Conservation (phyloP, 2,329 filamentous ascomycete species). For the Pezicula radicicola region DNA sequence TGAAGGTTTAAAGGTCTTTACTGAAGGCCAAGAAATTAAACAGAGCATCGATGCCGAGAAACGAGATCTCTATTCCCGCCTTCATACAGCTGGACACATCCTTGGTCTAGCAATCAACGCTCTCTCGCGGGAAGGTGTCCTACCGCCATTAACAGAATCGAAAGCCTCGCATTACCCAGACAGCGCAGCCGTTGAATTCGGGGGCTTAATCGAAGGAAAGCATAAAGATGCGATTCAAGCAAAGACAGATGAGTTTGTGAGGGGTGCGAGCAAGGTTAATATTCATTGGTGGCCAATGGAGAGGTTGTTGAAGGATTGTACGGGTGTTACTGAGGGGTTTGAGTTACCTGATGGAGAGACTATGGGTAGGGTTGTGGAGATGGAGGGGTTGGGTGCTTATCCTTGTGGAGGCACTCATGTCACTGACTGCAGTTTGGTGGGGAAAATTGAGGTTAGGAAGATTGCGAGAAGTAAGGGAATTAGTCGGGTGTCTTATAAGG, state of each 20-base stretch:
- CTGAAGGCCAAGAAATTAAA: slow-evolving; percentile 41
- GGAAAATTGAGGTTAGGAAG: slow-evolving; percentile 62
- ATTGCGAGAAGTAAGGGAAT: slow-evolving; percentile 62
- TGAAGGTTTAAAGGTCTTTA: neutral
- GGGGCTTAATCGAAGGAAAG: slow-evolving; percentile 61
- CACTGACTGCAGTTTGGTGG: slow-evolving; percentile 52
- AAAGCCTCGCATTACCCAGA: slow-evolving; percentile 73
- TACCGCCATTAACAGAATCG: slow-evolving; percentile 57
- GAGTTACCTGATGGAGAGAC: slow-evolving; percentile 41
- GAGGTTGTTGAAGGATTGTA: slow-evolving; percentile 52
- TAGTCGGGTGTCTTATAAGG: slow-evolving; percentile 47
- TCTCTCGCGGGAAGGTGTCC: slow-evolving; percentile 44
- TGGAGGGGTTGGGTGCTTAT: slow-evolving; percentile 66
- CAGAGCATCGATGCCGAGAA: slow-evolving; percentile 60
- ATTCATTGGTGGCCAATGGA: slow-evolving; percentile 67
- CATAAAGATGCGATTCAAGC: slow-evolving; percentile 61
- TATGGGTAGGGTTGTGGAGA: slow-evolving; percentile 65
- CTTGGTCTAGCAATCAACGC: slow-evolving; percentile 64
- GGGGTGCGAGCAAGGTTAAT: slow-evolving; percentile 52
- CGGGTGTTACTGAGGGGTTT: slow-evolving; percentile 28
- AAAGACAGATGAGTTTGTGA: slow-evolving; percentile 56
- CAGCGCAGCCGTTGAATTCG: slow-evolving; percentile 65
- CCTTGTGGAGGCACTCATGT: slow-evolving; percentile 77
- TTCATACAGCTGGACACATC: slow-evolving; percentile 73
- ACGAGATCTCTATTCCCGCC: slow-evolving; percentile 60